Evolutionary conservation across 208 protist genomes (phyloP).

Genomic region (Trypanosoma mega): DNA sequence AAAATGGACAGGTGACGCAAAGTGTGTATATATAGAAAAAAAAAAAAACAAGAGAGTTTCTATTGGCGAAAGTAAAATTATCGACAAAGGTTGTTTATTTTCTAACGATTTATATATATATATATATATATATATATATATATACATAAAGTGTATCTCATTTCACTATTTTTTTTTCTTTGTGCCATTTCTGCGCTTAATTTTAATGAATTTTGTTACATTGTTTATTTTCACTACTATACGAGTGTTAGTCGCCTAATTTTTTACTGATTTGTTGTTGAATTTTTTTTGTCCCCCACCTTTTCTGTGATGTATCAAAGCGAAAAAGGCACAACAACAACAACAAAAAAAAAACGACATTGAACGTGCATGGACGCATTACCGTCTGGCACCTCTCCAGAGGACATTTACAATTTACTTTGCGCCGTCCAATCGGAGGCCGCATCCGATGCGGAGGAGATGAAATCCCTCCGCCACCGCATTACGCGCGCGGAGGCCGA

Average conservation of each 20-base stretch:
- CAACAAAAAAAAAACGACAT: too few relatives aligned
- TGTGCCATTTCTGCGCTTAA: conserved; percentile 6
- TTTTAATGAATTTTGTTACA: neutral
- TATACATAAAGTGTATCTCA: neutral
- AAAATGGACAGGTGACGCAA: too few relatives aligned
- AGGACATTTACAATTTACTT: conserved; percentile 29
- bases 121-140: neutral
- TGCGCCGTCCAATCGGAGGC: conserved; percentile 28
- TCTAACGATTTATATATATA: too few relatives aligned
- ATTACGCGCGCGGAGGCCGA: conserved; percentile 16
- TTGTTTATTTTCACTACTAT: neutral
- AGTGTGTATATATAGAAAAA: too few relatives aligned
- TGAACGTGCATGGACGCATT: conserved; percentile 1
- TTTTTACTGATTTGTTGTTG: conserved; percentile 6
- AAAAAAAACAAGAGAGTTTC: too few relatives aligned
- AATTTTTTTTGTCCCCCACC: conserved; percentile 12
- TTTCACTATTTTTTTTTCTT: neutral
- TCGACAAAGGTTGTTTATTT: too few relatives aligned
- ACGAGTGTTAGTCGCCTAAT: too few relatives aligned
- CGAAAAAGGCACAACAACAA: too few relatives aligned
- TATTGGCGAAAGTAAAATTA: too few relatives aligned
- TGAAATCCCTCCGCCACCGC: conserved; percentile 13
- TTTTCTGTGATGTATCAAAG: too few relatives aligned
- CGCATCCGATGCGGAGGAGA: conserved; percentile 24
- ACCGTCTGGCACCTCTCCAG: conserved; percentile 14